Conservation (phyloP, 2,329 filamentous ascomycete species). For the Trichoderma gracile region DNA sequence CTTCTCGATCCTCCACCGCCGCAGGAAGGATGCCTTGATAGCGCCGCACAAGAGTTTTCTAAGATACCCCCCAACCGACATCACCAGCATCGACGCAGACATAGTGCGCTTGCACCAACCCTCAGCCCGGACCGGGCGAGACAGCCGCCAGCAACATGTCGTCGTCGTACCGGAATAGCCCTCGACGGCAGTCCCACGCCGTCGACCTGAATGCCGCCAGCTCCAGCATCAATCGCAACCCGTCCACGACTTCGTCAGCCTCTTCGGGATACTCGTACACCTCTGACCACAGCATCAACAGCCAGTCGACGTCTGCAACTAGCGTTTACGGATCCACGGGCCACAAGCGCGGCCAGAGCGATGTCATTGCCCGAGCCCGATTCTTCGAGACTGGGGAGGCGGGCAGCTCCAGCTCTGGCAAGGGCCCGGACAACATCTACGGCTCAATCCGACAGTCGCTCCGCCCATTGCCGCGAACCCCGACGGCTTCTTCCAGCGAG, state of each 20-base stretch:
- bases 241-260: slow-evolving; percentile 68
- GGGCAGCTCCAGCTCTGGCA: slow-evolving; percentile 41
- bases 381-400: slow-evolving; percentile 49
- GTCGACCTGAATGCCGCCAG: slow-evolving; percentile 46
- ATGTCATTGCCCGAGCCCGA: slow-evolving; percentile 59
- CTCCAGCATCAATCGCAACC: slow-evolving; percentile 57
- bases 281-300: slow-evolving; percentile 58
- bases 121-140: slow-evolving; percentile 30
- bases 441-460: slow-evolving; percentile 74
- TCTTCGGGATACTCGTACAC: slow-evolving; percentile 66
- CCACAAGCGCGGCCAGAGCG: slow-evolving; percentile 76
- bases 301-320: slow-evolving; percentile 71
- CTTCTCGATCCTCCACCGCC: slow-evolving; percentile 24
- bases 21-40: slow-evolving; percentile 39
- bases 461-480: slow-evolving; percentile 69
- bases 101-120: slow-evolving; percentile 7
- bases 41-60: slow-evolving; percentile 30
- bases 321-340: slow-evolving; percentile 54
- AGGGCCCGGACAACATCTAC: slow-evolving; percentile 64
- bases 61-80: slow-evolving; percentile 24
- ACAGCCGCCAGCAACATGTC: slow-evolving; percentile 42
- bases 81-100: slow-evolving; percentile 15
- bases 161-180: slow-evolving; percentile 60
- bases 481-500: slow-evolving; percentile 48
- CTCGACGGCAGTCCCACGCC: slow-evolving; percentile 58